Evolutionary conservation across 495 filamentous ascomycete species (phyloP).

Genomic region (Hypoxylon cercidicola): DNA sequence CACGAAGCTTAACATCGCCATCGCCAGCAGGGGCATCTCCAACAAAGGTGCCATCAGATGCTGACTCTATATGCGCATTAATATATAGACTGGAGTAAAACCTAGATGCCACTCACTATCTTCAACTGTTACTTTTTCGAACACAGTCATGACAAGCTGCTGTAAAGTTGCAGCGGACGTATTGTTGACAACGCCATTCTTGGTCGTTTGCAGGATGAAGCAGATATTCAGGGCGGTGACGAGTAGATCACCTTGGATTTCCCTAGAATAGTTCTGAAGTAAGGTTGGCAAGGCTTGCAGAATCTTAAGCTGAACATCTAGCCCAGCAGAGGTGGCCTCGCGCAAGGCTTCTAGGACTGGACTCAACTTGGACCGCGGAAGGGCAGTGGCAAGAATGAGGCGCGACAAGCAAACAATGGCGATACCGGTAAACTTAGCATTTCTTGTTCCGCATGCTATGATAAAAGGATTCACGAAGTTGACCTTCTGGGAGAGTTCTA

Average conservation of each 20-base stretch:
- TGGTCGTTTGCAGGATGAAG: constrained; percentile 86
- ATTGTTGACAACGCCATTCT: constrained; percentile 90
- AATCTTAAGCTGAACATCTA: constrained; percentile 96
- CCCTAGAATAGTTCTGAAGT: constrained; percentile 87
- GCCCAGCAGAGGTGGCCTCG: constrained; percentile 76
- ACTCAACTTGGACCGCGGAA: constrained; percentile 77
- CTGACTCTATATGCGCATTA: constrained; percentile 47
- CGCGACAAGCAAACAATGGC: constrained; percentile 89
- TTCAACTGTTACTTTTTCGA: constrained; percentile 87
- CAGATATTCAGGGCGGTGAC: constrained; percentile 87
- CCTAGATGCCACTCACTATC: constrained; percentile 66
- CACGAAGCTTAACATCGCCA: constrained; percentile 69
- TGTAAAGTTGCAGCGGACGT: constrained; percentile 95
- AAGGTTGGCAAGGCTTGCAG: constrained; percentile 92
- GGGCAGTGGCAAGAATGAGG: constrained; percentile 79
- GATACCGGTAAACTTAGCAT: constrained; percentile 87
- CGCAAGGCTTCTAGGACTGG: constrained; percentile 88
- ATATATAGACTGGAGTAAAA: neutral
- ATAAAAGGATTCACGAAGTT: constrained; percentile 92
- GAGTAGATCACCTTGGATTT: constrained; percentile 82
- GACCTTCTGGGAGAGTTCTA: constrained; percentile 84
- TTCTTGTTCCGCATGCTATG: constrained; percentile 87
- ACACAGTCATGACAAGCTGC: constrained; percentile 90
- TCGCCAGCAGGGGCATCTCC: constrained; percentile 72
- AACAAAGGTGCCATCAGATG: constrained; percentile 61